These are phyloP conservation scores for Cutaneotrichosporon sp. DNA, from an alignment of 1,284 basidiomycete species.

Conservation along the genomic window DNA sequence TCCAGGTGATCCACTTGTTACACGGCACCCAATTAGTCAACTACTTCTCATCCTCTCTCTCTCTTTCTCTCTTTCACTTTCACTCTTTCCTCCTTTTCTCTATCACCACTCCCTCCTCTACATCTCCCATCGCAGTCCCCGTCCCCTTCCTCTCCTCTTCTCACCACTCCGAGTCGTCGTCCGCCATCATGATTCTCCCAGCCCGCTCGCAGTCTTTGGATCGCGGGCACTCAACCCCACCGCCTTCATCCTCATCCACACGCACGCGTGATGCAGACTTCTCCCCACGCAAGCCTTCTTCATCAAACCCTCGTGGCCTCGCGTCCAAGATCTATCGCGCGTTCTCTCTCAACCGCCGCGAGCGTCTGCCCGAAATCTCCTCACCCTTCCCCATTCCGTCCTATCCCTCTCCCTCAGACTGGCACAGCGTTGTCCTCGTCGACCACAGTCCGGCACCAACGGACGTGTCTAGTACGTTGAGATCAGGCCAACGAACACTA, in stretches of 20 bases:
- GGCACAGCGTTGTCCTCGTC: neutral
- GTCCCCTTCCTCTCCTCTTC: neutral
- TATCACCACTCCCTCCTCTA: neutral
- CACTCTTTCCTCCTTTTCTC: neutral
- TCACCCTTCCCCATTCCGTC: neutral
- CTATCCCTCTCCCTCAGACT: neutral
- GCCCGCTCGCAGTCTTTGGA: too few species aligned
- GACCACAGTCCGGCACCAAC: too few species aligned
- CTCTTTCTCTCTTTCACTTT: neutral
- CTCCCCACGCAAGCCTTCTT: neutral
- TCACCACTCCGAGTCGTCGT: too few species aligned
- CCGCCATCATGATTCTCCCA: neutral
- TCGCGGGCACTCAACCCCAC: too few species aligned
- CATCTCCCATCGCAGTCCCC: neutral
- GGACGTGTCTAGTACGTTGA: too few species aligned
- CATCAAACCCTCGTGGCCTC: neutral
- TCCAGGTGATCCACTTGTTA: too few species aligned
- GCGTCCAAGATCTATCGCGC: slow-evolving; percentile 7
- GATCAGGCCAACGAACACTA: too few species aligned
- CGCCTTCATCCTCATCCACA: too few species aligned
- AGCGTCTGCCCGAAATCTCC: slow-evolving; percentile 1
- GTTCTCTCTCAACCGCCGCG: slow-evolving; percentile 4
- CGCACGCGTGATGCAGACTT: neutral
- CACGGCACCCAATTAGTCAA: too few species aligned
- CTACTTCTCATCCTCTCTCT: neutral